phyloP scores from a whole-genome alignment of 192 early-diverging fungal genomes.

The Entomortierella lignicola region DNA sequence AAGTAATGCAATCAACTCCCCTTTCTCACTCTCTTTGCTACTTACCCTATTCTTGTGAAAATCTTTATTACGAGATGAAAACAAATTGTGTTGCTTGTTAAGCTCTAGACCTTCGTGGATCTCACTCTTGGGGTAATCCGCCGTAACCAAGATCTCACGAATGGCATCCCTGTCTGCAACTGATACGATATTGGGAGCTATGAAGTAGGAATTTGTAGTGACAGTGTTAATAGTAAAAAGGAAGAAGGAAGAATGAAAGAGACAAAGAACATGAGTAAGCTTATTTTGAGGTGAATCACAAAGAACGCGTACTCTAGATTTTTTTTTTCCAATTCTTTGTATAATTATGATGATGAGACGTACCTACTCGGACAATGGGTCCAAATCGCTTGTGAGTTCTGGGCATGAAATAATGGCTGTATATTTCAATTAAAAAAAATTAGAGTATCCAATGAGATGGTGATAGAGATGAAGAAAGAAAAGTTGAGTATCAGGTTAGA shows the following conservation, averaged over 20 bases:
- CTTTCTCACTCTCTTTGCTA: background rate
- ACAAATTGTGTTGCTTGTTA: conserved; percentile 30
- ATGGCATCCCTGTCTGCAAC: conserved; percentile 37
- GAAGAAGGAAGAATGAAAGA: background rate
- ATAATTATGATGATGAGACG: background rate
- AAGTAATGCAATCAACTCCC: too few species aligned
- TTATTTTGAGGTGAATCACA: background rate
- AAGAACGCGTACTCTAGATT: too few species aligned
- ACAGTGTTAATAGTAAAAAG: background rate
- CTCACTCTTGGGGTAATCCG: conserved; percentile 36
- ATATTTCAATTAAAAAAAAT: background rate
- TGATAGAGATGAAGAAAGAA: background rate
- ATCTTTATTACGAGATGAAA: conserved; percentile 34
- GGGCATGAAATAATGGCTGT: conserved; percentile 40
- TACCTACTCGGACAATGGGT: conserved; percentile 41
- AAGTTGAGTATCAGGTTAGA: background rate
- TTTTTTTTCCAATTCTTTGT: too few species aligned
- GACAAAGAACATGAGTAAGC: background rate
- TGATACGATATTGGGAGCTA: conserved; percentile 33
- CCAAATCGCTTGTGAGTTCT: conserved; percentile 14
- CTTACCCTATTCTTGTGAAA: conserved; percentile 43
- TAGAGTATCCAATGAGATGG: background rate
- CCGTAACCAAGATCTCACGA: conserved; percentile 23
- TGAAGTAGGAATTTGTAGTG: too few species aligned
- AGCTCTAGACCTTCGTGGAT: conserved; percentile 35